Percentiles rank a stretch among this genome's conserved stretches.
Conservation (phyloP, 345 rosid genomes). For the Corchorus capsularis region DNA sequence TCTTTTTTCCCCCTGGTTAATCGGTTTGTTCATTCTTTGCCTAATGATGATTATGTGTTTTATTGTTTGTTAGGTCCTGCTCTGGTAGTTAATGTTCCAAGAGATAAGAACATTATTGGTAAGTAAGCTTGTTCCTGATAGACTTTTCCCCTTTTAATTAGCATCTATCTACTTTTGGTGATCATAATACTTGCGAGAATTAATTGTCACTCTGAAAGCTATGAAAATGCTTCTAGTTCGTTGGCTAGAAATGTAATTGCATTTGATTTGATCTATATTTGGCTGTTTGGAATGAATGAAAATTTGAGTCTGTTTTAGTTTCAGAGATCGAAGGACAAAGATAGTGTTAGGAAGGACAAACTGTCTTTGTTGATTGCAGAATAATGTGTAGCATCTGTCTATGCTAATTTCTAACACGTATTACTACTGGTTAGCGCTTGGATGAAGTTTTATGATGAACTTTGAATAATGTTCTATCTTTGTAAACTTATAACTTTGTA, state of each 20-base stretch:
- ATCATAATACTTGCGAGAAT: background rate
- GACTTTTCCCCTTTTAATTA: too few relatives aligned
- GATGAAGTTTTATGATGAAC: slow-evolving; percentile 2
- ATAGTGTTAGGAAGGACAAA: background rate
- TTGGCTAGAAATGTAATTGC: slow-evolving; percentile 4
- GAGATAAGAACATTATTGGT: too few relatives aligned
- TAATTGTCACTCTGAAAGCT: background rate
- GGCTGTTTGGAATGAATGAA: background rate
- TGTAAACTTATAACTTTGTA: too few relatives aligned
- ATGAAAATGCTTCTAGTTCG: slow-evolving; percentile 3
- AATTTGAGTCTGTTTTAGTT: background rate
- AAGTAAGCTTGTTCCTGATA: too few relatives aligned
- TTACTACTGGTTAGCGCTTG: background rate
- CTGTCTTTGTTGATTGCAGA: background rate
- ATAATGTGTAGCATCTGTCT: background rate
- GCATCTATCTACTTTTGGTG: too few relatives aligned
- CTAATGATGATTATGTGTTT: too few relatives aligned
- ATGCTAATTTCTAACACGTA: background rate
- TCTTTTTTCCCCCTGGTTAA: too few relatives aligned
- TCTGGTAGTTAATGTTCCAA: too few relatives aligned
- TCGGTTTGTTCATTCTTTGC: too few relatives aligned
- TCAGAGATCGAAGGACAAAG: background rate
- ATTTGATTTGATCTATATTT: background rate
- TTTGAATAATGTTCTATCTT: too few relatives aligned
- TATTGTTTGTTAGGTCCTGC: too few relatives aligned